These are phyloP conservation scores for Hypoxylon fragiforme DNA, from an alignment of 495 filamentous ascomycete species.

Conservation along the genomic window DNA sequence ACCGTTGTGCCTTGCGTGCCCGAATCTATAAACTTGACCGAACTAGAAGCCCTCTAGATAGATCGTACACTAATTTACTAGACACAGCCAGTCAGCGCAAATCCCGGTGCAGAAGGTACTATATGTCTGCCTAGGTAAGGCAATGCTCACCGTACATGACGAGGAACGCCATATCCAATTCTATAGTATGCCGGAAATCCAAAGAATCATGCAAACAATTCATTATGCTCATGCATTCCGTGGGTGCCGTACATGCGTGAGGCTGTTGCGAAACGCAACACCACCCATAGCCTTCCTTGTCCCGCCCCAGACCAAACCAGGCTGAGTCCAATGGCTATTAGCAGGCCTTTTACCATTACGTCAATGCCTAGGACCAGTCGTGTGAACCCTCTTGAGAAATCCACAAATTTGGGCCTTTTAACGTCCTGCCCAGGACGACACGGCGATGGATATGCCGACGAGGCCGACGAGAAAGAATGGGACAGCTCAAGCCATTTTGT, in stretches of 20 bases:
- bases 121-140: neutral
- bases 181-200: slow-evolving; percentile 19
- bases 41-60: slow-evolving; percentile 27
- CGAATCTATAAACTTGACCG: slow-evolving; percentile 16
- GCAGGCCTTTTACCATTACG: slow-evolving; percentile 24
- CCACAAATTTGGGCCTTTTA: slow-evolving; percentile 30
- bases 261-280: slow-evolving; percentile 4
- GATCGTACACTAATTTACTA: slow-evolving; percentile 10
- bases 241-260: slow-evolving; percentile 22
- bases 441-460: too few species aligned
- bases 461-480: neutral
- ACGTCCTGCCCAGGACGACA: slow-evolving; percentile 33
- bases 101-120: neutral
- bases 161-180: slow-evolving; percentile 22
- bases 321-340: slow-evolving; percentile 8
- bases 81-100: too few species aligned
- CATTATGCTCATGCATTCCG: slow-evolving; percentile 26
- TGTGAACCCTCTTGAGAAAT: slow-evolving; percentile 3
- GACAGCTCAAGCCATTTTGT: neutral
- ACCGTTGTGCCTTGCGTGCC: slow-evolving; percentile 14
- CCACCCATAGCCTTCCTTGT: slow-evolving; percentile 11
- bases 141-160: slow-evolving; percentile 17
- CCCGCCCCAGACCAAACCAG: slow-evolving; percentile 18
- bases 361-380: slow-evolving; percentile 25
- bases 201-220: slow-evolving; percentile 18